Percentiles rank a stretch among this genome's conserved stretches.
Evolutionary conservation across 1,284 basidiomycete species (phyloP).

Genomic region (Puccinia coronata): DNA sequence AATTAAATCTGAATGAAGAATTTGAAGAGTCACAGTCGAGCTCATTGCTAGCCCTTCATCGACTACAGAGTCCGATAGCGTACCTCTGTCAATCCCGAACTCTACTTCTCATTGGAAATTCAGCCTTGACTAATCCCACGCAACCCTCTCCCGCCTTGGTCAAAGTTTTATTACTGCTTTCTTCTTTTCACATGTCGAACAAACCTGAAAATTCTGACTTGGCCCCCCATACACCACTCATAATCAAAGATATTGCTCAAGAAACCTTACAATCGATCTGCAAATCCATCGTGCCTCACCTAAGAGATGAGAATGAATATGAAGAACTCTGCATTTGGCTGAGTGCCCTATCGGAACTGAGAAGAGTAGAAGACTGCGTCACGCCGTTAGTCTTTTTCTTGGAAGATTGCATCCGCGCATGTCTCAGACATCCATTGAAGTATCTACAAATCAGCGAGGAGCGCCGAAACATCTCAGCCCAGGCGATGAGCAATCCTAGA

Average conservation of each 20-base stretch:
- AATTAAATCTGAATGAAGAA: constrained; percentile 10
- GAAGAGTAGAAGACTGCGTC: constrained; percentile 12
- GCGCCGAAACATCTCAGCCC: not conserved
- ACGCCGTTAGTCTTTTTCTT: constrained; percentile 32
- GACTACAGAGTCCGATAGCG: constrained; percentile 16
- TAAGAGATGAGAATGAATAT: constrained; percentile 40
- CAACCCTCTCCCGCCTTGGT: constrained; percentile 36
- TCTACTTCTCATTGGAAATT: constrained; percentile 35
- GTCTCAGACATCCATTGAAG: constrained; percentile 45
- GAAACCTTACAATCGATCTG: constrained; percentile 43
- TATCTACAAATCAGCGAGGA: constrained; percentile 41
- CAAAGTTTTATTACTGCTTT: constrained; percentile 41
- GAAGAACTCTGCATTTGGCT: constrained; percentile 49
- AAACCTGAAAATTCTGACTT: not conserved
- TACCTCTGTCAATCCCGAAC: constrained; percentile 45
- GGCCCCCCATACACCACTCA: not conserved
- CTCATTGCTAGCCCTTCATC: constrained; percentile 13
- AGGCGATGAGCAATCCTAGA: not conserved
- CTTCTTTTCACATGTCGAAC: constrained; percentile 10
- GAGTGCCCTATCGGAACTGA: constrained; percentile 32
- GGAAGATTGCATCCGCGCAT: constrained; percentile 48
- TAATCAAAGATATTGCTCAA: constrained; percentile 31
- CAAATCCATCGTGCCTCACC: constrained; percentile 29
- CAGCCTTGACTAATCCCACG: constrained; percentile 38
- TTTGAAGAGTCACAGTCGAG: not conserved